Evolutionary conservation across 1,284 basidiomycete species (phyloP), one percentile per base, ranked within the genome.

Genomic region (Apiotrichum laibachii): DNA sequence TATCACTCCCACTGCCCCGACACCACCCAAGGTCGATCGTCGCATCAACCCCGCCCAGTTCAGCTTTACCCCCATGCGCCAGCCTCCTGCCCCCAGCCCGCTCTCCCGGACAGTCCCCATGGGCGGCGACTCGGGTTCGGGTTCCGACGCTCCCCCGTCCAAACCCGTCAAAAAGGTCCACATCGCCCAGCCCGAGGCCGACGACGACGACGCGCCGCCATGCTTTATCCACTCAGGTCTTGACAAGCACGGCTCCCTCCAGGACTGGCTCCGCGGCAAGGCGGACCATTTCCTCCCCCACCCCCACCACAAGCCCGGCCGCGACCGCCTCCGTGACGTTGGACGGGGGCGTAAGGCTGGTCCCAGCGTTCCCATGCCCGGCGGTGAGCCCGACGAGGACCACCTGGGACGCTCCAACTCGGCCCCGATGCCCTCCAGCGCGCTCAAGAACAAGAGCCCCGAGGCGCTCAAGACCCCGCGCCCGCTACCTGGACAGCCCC

Each of bases 171-270:
- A 58, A 55, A 61, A 53, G 47, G 60, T 60, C 45, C 63, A 55
- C 53, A 59, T 62, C 31, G 49, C 19, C 31, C 35, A 37, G 5
- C 61, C 61, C 54, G 60, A 60, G 37, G 46, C 44, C 21, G 51
- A 55, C 31, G 50, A 57, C 39, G 45, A 49, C 33, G 53, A 52
- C 46, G 40, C 50, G 15, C 21, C 72, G 9, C 76, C 77, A 1
- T 81, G 78, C 64, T 80, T 79, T 63, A 77, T 81, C 50, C 80
- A 81, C 57, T 78, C 77, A 2, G 73, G 77, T 53, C 69, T 81
- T 26, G 76, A 81, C 60, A 67, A 71, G 43, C 70, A 75, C 55
- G 76, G 77, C 26, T 73, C 75, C 16, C 68, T 80, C 18, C 68
- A 70, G 45, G 77, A 77, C 46, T 73, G 72, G 67, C 58, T 76